Conservation (phyloP, 257 asterid genomes). For the Ilex aquifolium region DNA sequence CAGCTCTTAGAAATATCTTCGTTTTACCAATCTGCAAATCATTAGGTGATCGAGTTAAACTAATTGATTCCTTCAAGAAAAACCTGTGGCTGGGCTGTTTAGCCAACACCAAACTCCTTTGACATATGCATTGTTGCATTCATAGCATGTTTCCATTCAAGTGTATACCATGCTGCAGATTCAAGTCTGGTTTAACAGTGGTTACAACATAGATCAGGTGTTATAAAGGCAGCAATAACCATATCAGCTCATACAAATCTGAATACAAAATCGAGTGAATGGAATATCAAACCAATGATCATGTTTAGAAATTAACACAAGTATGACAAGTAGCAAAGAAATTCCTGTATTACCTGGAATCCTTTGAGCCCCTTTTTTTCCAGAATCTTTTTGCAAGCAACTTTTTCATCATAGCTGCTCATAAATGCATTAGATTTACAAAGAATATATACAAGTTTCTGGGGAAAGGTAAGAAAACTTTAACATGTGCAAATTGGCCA, state of each 20-base stretch:
- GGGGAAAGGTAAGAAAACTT: neutral
- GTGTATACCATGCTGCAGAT: neutral
- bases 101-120: too few relatives aligned
- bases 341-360: constrained; percentile 60
- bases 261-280: too few relatives aligned
- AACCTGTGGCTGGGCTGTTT: too few relatives aligned
- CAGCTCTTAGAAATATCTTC: constrained; percentile 96
- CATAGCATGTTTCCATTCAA: neutral
- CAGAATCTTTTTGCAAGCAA: constrained; percentile 71
- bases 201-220: neutral
- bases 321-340: neutral
- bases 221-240: neutral
- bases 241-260: too few relatives aligned
- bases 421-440: neutral
- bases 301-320: neutral
- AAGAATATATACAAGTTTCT: neutral
- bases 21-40: constrained; percentile 83
- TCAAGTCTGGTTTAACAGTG: neutral
- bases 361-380: constrained; percentile 87
- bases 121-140: too few relatives aligned
- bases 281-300: neutral
- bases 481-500: neutral
- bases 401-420: constrained; percentile 81
- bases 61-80: neutral
- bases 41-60: constrained; percentile 10